Evolutionary conservation across 371 early-diverging fungal genomes (phyloP).

Genomic region (Mortierella sp.): DNA sequence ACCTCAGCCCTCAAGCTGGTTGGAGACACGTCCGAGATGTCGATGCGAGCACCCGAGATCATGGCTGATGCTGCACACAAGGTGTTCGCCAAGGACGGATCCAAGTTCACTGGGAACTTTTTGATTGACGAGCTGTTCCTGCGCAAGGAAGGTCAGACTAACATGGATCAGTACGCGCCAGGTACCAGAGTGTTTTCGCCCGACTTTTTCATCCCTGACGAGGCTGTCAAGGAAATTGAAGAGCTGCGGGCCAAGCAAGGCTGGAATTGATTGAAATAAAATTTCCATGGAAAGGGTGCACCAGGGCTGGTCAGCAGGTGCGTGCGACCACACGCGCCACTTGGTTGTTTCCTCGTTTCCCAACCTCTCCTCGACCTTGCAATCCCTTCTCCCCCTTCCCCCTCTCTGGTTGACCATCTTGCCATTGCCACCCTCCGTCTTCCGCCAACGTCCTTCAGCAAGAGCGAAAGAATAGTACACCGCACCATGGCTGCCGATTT

Average conservation of each 20-base stretch:
- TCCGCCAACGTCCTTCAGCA: too few relatives aligned
- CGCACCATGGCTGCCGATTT: conserved; percentile 48
- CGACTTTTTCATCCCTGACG: conserved; percentile 77
- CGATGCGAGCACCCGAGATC: conserved; percentile 70
- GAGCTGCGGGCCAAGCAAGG: conserved; percentile 44
- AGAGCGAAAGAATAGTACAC: too few relatives aligned
- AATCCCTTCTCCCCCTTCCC: too few relatives aligned
- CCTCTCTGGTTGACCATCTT: too few relatives aligned
- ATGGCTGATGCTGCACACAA: conserved; percentile 86
- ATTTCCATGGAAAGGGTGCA: too few relatives aligned
- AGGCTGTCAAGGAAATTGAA: conserved; percentile 41
- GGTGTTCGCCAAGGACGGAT: conserved; percentile 64
- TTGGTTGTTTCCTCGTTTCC: too few relatives aligned
- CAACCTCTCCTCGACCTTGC: too few relatives aligned
- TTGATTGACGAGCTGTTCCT: conserved; percentile 80
- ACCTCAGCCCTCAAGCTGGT: conserved; percentile 78
- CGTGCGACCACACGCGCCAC: too few relatives aligned
- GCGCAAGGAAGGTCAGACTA: conserved; percentile 70
- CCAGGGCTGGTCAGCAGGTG: too few relatives aligned
- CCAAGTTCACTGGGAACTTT: conserved; percentile 76
- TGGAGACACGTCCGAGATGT: conserved; percentile 35
- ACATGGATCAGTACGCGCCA: conserved; percentile 75
- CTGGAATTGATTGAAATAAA: conserved; percentile 46
- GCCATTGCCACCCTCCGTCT: too few relatives aligned
- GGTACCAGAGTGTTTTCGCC: conserved; percentile 63